A percentile compares a stretch with the other conserved stretches of the same genome.
Evolutionary conservation across 2,329 filamentous ascomycete species (phyloP).

Genomic region (Cladophialophora immunda): DNA sequence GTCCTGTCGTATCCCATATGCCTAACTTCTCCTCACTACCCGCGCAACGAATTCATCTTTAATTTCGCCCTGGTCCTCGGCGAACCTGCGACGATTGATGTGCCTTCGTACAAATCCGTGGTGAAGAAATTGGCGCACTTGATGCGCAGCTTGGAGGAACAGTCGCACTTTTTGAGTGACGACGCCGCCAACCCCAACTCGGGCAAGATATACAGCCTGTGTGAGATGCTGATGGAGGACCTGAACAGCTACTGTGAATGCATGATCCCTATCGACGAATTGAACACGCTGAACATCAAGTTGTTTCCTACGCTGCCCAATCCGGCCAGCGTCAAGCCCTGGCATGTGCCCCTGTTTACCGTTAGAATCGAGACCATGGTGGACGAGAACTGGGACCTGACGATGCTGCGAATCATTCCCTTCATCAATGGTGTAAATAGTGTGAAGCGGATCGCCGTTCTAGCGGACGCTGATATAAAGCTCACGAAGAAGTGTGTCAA

Average conservation of each 20-base stretch:
- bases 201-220: conserved; percentile 70
- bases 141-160: conserved; percentile 89
- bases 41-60: conserved; percentile 97
- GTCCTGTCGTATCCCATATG: conserved; percentile 90
- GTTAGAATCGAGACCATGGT: conserved; percentile 63
- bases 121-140: conserved; percentile 85
- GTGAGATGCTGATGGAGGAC: conserved; percentile 89
- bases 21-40: conserved; percentile 81
- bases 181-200: conserved; percentile 56
- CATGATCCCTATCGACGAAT: conserved; percentile 98
- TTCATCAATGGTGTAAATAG: conserved; percentile 92
- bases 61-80: conserved; percentile 90
- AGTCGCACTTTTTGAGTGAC: conserved; percentile 76
- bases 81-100: conserved; percentile 62
- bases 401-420: conserved; percentile 71
- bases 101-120: conserved; percentile 81
- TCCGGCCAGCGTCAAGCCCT: conserved; percentile 80
- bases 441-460: conserved; percentile 83
- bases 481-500: conserved; percentile 86
- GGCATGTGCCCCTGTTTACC: conserved; percentile 86
- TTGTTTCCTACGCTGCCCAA: conserved; percentile 83
- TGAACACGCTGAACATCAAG: conserved; percentile 96
- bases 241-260: conserved; percentile 97
- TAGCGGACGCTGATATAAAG: conserved; percentile 85
- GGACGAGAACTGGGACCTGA: conserved; percentile 65